These are phyloP conservation scores for Dioscorea dumetorum DNA, from an alignment of 106 monocot species.

Conservation along the genomic window DNA sequence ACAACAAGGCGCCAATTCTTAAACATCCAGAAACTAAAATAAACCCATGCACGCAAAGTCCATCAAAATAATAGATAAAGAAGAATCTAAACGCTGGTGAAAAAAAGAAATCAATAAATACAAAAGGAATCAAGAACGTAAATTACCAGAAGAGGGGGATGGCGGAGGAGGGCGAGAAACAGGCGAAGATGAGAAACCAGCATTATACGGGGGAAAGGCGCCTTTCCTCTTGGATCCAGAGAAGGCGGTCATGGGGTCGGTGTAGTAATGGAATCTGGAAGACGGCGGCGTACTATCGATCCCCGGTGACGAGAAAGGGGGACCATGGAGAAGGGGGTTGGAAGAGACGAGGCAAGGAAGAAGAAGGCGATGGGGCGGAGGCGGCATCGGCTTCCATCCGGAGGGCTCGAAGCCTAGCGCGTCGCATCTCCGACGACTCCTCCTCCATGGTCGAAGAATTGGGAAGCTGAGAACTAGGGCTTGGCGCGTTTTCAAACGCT, in stretches of 20 bases:
- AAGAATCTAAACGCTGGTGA: no score
- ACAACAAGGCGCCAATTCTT: no score
- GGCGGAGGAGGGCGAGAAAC: background rate
- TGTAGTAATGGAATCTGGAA: slow-evolving; percentile 43
- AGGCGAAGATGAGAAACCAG: no score
- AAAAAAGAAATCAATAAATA: no score
- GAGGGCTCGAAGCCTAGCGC: slow-evolving; percentile 20
- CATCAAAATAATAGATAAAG: background rate
- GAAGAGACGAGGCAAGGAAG: background rate
- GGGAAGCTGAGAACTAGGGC: background rate
- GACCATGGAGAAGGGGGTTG: slow-evolving; percentile 4
- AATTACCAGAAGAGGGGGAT: background rate
- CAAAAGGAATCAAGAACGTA: no score
- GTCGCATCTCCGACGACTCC: slow-evolving; percentile 16
- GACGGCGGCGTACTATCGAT: slow-evolving; percentile 5
- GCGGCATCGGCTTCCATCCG: slow-evolving; percentile 8
- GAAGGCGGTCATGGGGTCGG: slow-evolving; percentile 36
- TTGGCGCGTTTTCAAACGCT: no score
- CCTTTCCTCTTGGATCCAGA: slow-evolving; percentile 20
- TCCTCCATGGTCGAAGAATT: slow-evolving; percentile 20
- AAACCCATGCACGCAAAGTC: background rate
- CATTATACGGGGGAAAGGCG: no score
- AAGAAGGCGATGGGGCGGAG: background rate
- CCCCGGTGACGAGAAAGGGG: background rate
- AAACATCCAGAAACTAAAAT: no score